These are phyloP conservation scores for Protea cynaroides DNA, from an alignment of 164 flowering plant genomes.

Conservation along the genomic window DNA sequence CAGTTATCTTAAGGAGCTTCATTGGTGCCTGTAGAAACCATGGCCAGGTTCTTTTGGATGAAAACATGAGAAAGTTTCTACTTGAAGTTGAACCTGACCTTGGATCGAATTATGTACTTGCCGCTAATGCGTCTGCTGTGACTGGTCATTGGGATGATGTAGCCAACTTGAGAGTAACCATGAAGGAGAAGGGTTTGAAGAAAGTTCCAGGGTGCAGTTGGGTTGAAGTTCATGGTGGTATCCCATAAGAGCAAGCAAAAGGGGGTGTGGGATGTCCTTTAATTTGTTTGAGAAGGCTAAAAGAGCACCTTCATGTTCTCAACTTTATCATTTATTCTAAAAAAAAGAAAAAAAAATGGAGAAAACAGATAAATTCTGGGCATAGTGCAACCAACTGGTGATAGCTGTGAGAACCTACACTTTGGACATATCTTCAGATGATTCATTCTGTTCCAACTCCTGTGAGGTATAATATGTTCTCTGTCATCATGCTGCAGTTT, in stretches of 20 bases:
- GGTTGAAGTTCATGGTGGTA: conserved; percentile 26
- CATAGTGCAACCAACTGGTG: background rate
- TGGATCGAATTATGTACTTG: conserved; percentile 58
- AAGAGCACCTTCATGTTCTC: background rate
- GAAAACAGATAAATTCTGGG: background rate
- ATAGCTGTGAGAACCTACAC: background rate
- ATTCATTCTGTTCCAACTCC: no score
- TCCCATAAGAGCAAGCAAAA: background rate
- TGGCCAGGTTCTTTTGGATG: conserved; percentile 26
- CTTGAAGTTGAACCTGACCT: conserved; percentile 41
- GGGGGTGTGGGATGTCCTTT: background rate
- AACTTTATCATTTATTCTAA: background rate
- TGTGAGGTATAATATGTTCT: background rate
- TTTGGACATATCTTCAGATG: no score
- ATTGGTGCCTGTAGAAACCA: conserved; percentile 43
- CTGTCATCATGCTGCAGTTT: background rate
- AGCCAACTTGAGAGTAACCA: conserved; percentile 28
- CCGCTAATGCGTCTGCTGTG: conserved; percentile 32
- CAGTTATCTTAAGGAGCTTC: conserved; percentile 49
- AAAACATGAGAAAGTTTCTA: conserved; percentile 26
- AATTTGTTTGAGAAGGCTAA: background rate
- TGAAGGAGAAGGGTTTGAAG: conserved; percentile 44
- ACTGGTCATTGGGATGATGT: conserved; percentile 30
- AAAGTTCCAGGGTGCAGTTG: conserved; percentile 53
- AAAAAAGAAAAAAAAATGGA: background rate